Conservation (phyloP, 176 grass and related monocot species). For the Eragrostis nindensis region DNA sequence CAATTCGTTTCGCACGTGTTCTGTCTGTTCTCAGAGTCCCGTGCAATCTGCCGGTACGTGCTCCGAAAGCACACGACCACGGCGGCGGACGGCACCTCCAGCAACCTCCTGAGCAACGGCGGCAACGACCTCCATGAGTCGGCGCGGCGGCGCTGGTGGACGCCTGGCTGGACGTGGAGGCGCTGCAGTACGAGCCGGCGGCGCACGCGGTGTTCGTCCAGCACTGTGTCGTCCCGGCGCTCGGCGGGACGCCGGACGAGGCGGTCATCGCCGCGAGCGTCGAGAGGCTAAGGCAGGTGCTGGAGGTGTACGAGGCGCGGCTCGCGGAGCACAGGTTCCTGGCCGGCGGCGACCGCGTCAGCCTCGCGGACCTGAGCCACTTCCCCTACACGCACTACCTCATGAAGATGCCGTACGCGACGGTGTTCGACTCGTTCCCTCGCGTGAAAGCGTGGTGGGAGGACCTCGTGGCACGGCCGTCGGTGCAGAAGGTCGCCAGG, state of each 20-base stretch:
- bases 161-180: too few relatives aligned
- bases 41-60: conserved; percentile 31
- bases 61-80: conserved; percentile 40
- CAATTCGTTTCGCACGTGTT: background rate
- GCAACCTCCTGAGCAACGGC: too few relatives aligned
- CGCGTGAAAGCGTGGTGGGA: conserved; percentile 51
- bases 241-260: background rate
- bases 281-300: conserved; percentile 28
- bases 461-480: conserved; percentile 26
- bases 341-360: conserved; percentile 50
- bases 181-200: too few relatives aligned
- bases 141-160: too few relatives aligned
- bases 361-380: conserved; percentile 47
- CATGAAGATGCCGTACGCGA: background rate
- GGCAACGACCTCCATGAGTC: too few relatives aligned
- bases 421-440: conserved; percentile 24
- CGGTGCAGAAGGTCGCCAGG: conserved; percentile 18
- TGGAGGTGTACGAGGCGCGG: conserved; percentile 50
- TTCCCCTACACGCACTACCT: conserved; percentile 32
- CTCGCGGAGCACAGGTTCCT: conserved; percentile 25
- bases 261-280: background rate
- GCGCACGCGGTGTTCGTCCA: conserved; percentile 15
- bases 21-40: conserved; percentile 18
- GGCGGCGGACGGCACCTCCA: too few relatives aligned
- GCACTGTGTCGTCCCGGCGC: background rate